phyloP scores from a whole-genome alignment of 2,329 filamentous ascomycete genomes.

The Paradendryphiella salina region DNA sequence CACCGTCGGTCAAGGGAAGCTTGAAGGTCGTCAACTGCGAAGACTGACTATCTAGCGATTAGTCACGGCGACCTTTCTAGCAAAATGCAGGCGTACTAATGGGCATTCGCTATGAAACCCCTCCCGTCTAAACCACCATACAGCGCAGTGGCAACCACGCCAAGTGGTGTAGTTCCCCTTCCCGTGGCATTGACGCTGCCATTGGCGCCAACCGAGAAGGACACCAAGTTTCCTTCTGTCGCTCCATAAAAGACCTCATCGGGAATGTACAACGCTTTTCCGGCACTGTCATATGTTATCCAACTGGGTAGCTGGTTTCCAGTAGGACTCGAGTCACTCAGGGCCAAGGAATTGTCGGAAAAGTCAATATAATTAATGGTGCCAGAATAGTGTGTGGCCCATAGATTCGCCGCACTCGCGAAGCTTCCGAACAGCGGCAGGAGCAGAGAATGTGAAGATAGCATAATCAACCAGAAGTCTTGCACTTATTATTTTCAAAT shows the following conservation, averaged over 20 bases:
- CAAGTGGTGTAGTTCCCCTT: constrained; percentile 30
- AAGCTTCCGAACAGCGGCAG: constrained; percentile 32
- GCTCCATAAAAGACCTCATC: constrained; percentile 31
- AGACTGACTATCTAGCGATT: constrained; percentile 25
- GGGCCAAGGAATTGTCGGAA: constrained; percentile 26
- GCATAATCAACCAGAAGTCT: constrained; percentile 21
- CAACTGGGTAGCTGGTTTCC: constrained; percentile 36
- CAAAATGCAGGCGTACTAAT: constrained; percentile 29
- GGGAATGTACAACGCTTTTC: constrained; percentile 33
- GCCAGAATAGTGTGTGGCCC: constrained; percentile 38
- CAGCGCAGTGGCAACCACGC: constrained; percentile 32
- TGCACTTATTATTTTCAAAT: neutral
- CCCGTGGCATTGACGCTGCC: constrained; percentile 28
- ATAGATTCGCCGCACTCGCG: constrained; percentile 35
- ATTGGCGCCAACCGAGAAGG: constrained; percentile 32
- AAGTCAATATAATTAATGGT: constrained; percentile 37
- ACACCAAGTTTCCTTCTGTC: constrained; percentile 27
- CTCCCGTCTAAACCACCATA: constrained; percentile 38
- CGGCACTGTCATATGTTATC: constrained; percentile 36
- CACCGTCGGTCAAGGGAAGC: constrained; percentile 36
- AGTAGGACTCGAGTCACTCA: constrained; percentile 24
- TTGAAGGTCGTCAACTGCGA: constrained; percentile 43
- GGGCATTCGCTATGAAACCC: constrained; percentile 38
- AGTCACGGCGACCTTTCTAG: neutral
- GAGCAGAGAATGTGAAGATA: constrained; percentile 26